Conservation (phyloP, 805 yeast genomes). For the Metschnikowia continentalis region DNA sequence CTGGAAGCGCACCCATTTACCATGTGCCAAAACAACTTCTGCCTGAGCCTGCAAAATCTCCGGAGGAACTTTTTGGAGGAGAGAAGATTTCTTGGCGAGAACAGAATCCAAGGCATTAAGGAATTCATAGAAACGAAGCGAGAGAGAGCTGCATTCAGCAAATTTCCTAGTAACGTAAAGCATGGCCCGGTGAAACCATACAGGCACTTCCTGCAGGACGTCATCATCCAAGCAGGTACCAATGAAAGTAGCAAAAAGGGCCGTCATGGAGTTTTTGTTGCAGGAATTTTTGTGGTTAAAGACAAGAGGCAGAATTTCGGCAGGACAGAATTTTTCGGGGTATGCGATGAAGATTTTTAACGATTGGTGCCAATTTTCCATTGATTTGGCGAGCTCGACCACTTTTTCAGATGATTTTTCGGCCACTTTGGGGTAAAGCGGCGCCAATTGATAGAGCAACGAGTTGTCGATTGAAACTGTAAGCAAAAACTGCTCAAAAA, state of each 20-base stretch:
- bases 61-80: conserved; percentile 40
- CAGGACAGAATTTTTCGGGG: conserved; percentile 7
- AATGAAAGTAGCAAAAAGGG: conserved; percentile 28
- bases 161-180: conserved; percentile 60
- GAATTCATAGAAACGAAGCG: conserved; percentile 30
- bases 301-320: conserved; percentile 19
- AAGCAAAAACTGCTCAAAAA: background rate
- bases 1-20: conserved; percentile 35
- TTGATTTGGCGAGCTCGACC: conserved; percentile 14
- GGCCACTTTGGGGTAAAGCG: conserved; percentile 10
- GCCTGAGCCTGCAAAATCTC: conserved; percentile 57
- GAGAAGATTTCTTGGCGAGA: background rate
- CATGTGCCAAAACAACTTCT: conserved; percentile 50
- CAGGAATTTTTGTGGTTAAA: conserved; percentile 18
- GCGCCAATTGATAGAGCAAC: conserved; percentile 14
- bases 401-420: conserved; percentile 9
- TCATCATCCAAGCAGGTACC: conserved; percentile 13
- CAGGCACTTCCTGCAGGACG: conserved; percentile 24
- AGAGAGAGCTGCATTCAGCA: conserved; percentile 43
- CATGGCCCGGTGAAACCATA: conserved; percentile 57
- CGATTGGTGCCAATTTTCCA: conserved; percentile 18
- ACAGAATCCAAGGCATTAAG: conserved; percentile 19
- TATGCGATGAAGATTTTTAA: conserved; percentile 16
- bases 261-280: conserved; percentile 27
- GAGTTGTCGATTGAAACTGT: conserved; percentile 5